Conservation (phyloP, 2,329 filamentous ascomycete species). For the Aspergillus neoniger region DNA sequence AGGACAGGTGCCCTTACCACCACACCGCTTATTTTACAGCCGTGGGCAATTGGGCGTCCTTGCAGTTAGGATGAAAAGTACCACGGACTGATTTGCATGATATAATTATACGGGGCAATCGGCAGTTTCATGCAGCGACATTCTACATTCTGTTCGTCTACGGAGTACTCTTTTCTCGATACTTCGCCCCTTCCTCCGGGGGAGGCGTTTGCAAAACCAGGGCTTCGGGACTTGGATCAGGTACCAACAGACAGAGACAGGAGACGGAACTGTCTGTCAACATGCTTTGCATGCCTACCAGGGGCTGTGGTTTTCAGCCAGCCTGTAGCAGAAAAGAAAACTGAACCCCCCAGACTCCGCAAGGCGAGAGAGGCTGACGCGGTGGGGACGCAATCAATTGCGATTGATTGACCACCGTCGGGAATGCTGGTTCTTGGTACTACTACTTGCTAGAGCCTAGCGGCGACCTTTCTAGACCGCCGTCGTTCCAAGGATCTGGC, state of each 20-base stretch:
- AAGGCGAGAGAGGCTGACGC: constrained; percentile 7
- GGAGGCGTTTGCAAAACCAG: neutral
- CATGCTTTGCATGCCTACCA: neutral
- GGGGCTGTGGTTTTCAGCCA: neutral
- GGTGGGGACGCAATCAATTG: constrained; percentile 8
- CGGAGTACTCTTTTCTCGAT: no score
- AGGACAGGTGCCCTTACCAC: neutral
- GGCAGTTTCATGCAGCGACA: constrained; percentile 1
- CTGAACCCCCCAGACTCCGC: neutral
- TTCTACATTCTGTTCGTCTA: neutral
- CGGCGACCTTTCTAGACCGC: constrained; percentile 20
- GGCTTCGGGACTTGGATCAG: neutral
- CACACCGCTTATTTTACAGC: constrained; percentile 2
- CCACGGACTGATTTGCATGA: neutral
- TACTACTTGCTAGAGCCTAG: constrained; percentile 7
- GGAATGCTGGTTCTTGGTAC: neutral
- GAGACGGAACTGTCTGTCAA: neutral
- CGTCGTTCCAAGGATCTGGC: constrained; percentile 24
- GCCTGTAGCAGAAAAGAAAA: neutral
- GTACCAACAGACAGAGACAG: neutral
- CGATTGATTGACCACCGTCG: constrained; percentile 6
- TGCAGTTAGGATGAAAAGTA: neutral
- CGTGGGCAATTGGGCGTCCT: neutral
- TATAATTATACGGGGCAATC: constrained; percentile 1
- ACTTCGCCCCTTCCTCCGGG: neutral